Base-by-base conservation (phyloP, 2,329 filamentous ascomycete species). In the Xenosphaeropsis pyriputrescens region DNA sequence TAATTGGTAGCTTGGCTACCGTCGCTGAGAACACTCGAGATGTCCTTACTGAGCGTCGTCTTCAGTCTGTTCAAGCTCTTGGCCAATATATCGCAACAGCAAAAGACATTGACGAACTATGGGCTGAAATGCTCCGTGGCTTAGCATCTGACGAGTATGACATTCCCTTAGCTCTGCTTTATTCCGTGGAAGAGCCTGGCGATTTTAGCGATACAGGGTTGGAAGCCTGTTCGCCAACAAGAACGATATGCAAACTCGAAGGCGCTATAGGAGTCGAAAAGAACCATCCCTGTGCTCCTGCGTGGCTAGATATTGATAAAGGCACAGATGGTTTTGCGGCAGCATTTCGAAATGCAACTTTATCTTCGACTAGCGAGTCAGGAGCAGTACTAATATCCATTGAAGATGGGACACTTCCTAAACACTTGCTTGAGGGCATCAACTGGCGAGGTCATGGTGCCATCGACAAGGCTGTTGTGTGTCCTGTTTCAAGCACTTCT, bases 401-500 rank as follows among this genome's bases (percentile, higher is more conserved):
- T 11, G 29, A 32, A 5, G 59, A 67, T 35, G 67, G 64, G 6
- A 76, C 70, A 33, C 55, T 84, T 7, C 72, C 77, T 2, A 48
- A 61, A 16, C 53, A 61, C 15, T 59, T 81, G 35, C 62, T 82
- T 35, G 59, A 72, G 15, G 74, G 68, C 1, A 56, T 84, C 13
- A 58, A 58, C 35, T 77, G 72, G 67, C 66, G 78, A 44, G 78
- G 79, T 0, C 80, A 82, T 49, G 70, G 71, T 8, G 75, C 58
- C 73, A 7, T 79, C 76, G 38, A 65, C 67, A 12, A 73, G 11
- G 72, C 76, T 11, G 75, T 84, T 3, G 67, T 84, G 7, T 75
- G 74, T 45, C 78, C 80, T 0, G 77, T 85, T 39, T 75, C 65
- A 7, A 67, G 76, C 0, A 80, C 73, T 6, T 75, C 64, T 16